Conservation (phyloP, 352 stramenopile species). For the Globisporangium radiosum region DNA sequence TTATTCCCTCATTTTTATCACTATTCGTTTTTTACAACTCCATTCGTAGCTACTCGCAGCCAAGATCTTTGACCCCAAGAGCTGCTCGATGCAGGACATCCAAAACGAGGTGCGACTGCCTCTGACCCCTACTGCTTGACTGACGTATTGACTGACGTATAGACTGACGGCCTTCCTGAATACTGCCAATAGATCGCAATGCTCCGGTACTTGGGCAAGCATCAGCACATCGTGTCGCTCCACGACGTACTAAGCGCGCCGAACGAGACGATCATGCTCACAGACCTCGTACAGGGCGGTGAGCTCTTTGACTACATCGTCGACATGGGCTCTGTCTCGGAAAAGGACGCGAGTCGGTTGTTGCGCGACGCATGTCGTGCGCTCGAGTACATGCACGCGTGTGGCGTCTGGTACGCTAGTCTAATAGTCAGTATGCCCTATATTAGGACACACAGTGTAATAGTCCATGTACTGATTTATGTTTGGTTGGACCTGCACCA, state of each 20-base stretch:
- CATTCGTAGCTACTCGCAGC: constrained; percentile 32
- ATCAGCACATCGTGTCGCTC: constrained; percentile 58
- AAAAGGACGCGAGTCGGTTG: constrained; percentile 60
- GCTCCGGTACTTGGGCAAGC: too few species aligned
- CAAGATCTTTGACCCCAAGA: too few species aligned
- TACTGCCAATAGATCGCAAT: constrained; percentile 14
- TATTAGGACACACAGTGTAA: too few species aligned
- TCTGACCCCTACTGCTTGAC: not conserved
- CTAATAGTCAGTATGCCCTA: not conserved
- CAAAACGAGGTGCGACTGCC: constrained; percentile 34
- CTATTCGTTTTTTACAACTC: not conserved
- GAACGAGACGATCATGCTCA: constrained; percentile 76
- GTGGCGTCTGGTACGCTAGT: constrained; percentile 44
- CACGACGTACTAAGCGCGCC: constrained; percentile 56
- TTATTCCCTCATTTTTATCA: constrained; percentile 4
- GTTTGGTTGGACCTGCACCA: too few species aligned
- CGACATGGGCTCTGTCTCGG: constrained; percentile 51
- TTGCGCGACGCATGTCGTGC: constrained; percentile 46
- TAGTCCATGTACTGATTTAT: too few species aligned
- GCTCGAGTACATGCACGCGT: constrained; percentile 37
- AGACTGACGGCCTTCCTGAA: not conserved
- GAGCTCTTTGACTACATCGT: constrained; percentile 83
- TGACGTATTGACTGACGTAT: not conserved
- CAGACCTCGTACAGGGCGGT: constrained; percentile 63
- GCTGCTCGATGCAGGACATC: constrained; percentile 30